Evolutionary conservation across 805 yeast genomes (phyloP).

Genomic region (Hanseniaspora jakobsenii): DNA sequence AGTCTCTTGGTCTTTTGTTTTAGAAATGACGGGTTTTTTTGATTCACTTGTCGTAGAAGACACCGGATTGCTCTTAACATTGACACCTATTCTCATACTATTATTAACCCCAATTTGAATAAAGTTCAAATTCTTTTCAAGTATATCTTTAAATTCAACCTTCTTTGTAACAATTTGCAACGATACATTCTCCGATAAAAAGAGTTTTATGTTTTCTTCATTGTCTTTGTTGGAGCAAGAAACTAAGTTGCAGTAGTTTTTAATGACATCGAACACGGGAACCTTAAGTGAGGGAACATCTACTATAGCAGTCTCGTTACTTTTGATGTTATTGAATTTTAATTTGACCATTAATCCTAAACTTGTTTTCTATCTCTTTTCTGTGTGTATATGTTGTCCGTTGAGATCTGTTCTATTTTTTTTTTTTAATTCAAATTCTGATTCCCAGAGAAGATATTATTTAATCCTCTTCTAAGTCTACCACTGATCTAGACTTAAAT

Average conservation of each 20-base stretch:
- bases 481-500: too few species aligned
- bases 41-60: neutral
- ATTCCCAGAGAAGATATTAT: too few species aligned
- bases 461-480: too few species aligned
- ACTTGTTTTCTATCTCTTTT: neutral
- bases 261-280: constrained; percentile 2
- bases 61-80: neutral
- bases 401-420: too few species aligned
- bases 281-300: constrained; percentile 1
- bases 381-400: neutral
- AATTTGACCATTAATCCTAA: constrained; percentile 2
- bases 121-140: neutral
- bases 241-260: neutral
- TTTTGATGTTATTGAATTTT: constrained; percentile 1
- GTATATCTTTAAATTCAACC: neutral
- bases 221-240: neutral
- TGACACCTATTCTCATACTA: constrained; percentile 10
- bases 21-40: neutral
- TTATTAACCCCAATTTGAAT: constrained; percentile 5
- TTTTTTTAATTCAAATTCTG: too few species aligned
- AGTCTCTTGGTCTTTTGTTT: neutral
- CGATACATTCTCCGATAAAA: constrained; percentile 3
- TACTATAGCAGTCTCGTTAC: constrained; percentile 7
- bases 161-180: constrained; percentile 10
- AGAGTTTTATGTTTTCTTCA: constrained; percentile 3